Conservation (phyloP, 2,329 filamentous ascomycete genomes). For the Macrophomina tecta region DNA sequence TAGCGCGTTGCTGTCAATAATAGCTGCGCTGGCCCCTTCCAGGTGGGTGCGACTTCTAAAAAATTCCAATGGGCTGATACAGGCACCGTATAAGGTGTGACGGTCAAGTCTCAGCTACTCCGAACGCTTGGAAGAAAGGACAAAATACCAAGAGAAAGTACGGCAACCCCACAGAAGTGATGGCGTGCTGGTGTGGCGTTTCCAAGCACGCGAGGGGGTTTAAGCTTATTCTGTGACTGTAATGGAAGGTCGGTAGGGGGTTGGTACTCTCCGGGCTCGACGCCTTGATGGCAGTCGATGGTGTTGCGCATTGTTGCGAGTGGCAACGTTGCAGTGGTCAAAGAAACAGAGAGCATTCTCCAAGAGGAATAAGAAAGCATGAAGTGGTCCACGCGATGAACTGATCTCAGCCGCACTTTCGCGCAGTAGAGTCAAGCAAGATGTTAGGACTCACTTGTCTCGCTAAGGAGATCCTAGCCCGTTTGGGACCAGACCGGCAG, state of each 20-base stretch:
- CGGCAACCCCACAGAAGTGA: neutral
- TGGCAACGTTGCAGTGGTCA: too few species aligned
- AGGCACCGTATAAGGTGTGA: neutral
- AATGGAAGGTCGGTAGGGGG: neutral
- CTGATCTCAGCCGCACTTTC: neutral
- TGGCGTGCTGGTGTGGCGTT: neutral
- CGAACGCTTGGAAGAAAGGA: neutral
- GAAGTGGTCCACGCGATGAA: neutral
- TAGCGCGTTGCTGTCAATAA: neutral
- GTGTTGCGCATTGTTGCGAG: too few species aligned
- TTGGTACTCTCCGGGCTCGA: neutral
- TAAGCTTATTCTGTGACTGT: neutral
- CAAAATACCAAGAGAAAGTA: neutral
- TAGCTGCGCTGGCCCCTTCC: neutral
- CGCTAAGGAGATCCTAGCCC: conserved; percentile 8
- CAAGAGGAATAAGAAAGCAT: neutral
- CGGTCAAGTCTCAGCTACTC: neutral
- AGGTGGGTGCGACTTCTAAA: neutral
- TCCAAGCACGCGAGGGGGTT: neutral
- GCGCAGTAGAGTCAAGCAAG: neutral
- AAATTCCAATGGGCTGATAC: neutral
- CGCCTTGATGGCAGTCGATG: neutral
- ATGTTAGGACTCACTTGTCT: neutral
- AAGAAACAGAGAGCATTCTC: neutral
- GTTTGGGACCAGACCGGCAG: neutral